Conservation (phyloP, 1,284 basidiomycete species). For the Trichosporon sp. region DNA sequence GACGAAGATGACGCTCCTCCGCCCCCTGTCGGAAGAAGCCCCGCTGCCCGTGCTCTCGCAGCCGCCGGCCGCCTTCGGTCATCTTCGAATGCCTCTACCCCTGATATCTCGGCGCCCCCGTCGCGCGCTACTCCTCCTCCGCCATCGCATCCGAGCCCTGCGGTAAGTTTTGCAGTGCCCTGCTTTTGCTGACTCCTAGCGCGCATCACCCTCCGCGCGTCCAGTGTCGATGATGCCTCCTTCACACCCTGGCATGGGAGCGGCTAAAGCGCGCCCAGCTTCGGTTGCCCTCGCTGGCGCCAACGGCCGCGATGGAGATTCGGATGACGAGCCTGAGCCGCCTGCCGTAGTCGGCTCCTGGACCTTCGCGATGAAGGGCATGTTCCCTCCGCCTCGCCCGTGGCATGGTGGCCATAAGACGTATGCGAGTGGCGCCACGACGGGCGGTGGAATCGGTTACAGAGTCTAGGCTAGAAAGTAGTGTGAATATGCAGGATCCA, state of each 20-base stretch:
- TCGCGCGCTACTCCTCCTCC: conserved; percentile 29
- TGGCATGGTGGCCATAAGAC: conserved; percentile 49
- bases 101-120: conserved; percentile 14
- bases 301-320: conserved; percentile 26
- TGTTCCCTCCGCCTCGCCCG: conserved; percentile 56
- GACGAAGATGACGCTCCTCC: conserved; percentile 42
- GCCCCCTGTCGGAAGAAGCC: conserved; percentile 42
- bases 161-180: conserved; percentile 25
- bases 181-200: conserved; percentile 6
- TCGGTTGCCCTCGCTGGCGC: conserved; percentile 37
- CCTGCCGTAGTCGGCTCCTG: conserved; percentile 52
- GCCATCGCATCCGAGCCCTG: conserved; percentile 41
- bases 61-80: conserved; percentile 22
- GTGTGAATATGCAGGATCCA: neutral
- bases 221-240: conserved; percentile 30
- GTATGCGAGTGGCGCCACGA: conserved; percentile 49
- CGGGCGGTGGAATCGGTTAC: conserved; percentile 50
- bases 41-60: conserved; percentile 38
- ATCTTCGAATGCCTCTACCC: neutral
- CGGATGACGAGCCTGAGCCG: conserved; percentile 42
- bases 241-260: conserved; percentile 33
- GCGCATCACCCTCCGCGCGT: conserved; percentile 4
- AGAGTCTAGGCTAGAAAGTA: conserved; percentile 23
- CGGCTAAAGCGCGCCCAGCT: conserved; percentile 35
- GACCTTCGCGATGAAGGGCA: conserved; percentile 57